These are phyloP conservation scores for Lachancea quebecensis DNA, from an alignment of 805 yeast species.

Conservation along the genomic window DNA sequence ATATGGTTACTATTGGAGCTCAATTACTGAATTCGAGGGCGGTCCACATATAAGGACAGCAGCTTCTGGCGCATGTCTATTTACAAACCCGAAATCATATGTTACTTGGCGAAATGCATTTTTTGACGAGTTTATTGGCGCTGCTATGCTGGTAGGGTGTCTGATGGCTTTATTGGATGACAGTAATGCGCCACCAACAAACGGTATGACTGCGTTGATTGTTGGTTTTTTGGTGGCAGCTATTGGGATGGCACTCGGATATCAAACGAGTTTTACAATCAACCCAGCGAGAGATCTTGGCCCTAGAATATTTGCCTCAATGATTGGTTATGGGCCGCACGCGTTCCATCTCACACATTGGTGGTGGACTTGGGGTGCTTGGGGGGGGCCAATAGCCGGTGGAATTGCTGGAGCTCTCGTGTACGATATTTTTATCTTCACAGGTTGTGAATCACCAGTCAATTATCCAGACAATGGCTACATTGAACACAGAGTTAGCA, in stretches of 20 bases:
- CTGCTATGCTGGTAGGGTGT: constrained; percentile 37
- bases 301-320: constrained; percentile 39
- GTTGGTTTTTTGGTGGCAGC: constrained; percentile 36
- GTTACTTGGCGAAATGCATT: constrained; percentile 36
- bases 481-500: constrained; percentile 13
- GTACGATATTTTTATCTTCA: constrained; percentile 39
- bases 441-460: constrained; percentile 40
- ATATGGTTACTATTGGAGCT: constrained; percentile 36
- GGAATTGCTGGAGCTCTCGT: constrained; percentile 37
- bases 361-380: constrained; percentile 34
- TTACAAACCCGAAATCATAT: constrained; percentile 35
- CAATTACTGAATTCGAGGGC: constrained; percentile 14
- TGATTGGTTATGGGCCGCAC: constrained; percentile 35
- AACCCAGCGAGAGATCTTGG: constrained; percentile 44
- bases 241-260: constrained; percentile 40
- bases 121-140: constrained; percentile 37
- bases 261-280: constrained; percentile 42
- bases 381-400: constrained; percentile 39
- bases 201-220: constrained; percentile 37
- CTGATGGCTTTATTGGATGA: constrained; percentile 40
- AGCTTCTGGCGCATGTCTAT: constrained; percentile 36
- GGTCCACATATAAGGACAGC: constrained; percentile 16
- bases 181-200: constrained; percentile 35
- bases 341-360: constrained; percentile 20
- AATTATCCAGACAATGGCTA: constrained; percentile 30